Conservation (phyloP, 116 monocot genomes). For the Posidonia oceanica region DNA sequence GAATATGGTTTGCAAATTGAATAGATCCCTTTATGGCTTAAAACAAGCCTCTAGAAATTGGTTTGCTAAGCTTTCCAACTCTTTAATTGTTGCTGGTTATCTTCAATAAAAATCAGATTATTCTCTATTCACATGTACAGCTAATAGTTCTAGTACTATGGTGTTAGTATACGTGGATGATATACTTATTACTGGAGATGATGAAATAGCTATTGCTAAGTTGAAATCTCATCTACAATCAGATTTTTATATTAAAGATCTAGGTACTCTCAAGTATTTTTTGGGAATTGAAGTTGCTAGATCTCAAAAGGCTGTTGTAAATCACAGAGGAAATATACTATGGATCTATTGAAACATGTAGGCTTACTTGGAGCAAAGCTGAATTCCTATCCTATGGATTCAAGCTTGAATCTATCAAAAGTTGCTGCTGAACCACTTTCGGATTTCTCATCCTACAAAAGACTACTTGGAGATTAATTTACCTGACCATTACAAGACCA, state of each 20-base stretch:
- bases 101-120: neutral
- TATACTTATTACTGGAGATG: neutral
- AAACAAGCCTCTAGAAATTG: slow-evolving; percentile 14
- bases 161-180: neutral
- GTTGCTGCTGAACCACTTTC: neutral
- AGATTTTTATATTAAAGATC: too few relatives aligned
- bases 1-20: slow-evolving; percentile 1
- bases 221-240: too few relatives aligned
- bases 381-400: neutral
- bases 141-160: neutral
- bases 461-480: neutral
- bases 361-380: neutral
- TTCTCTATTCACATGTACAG: neutral
- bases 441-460: neutral
- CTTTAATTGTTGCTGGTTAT: neutral
- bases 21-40: slow-evolving; percentile 7
- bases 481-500: neutral
- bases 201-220: too few relatives aligned
- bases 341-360: neutral
- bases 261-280: too few relatives aligned
- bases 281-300: neutral
- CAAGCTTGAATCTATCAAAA: neutral
- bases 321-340: neutral
- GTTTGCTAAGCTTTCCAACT: neutral
- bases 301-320: neutral